Base-by-base conservation (phyloP, 805 yeast species). In the Suhomyces sp. region DNA sequence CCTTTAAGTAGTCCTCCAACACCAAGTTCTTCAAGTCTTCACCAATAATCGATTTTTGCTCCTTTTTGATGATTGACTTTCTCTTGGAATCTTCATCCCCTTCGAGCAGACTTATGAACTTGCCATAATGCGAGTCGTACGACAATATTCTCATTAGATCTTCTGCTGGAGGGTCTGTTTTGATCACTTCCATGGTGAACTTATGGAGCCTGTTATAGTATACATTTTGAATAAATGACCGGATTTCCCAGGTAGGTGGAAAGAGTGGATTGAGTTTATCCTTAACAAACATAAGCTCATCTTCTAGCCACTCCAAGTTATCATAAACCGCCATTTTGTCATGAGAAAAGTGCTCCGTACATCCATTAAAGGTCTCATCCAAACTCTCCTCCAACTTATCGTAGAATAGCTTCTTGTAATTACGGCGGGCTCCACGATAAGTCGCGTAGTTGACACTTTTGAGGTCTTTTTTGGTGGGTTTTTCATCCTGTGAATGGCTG, bases 291-390 rank as follows among this genome's bases (percentile, higher is more conserved):
- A 78, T 68, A 50, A 94, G 70, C 60, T 93, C 97, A 57, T 86
- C 85, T 65, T 86, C 89, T 17, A 91, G 79, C 92, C 97, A 93
- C 52, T 84, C 85, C 50, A 92, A 69, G 57, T 87, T 83, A 39
- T 86, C 85, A 52, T 88, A 75, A 1, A 90, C 83, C 15, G 76
- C 77, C 67, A 84, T 82, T 37, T 77, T 77, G 47, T 78, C 81
- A 4, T 64, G 53, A 22, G 68, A 71, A 62, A 76, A 85, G 52
- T 78, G 78, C 53, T 78, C 81, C 60, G 75, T 78, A 71, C 91
- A 84, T 53, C 84, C 81, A 33, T 78, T 73, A 70, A 91, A 91
- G 40, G 86, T 85, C 19, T 84, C 87, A 24, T 69, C 73, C 10
- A 92, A 79, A 6, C 89, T 79, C 47, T 76, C 77, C 56, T 82